Evolutionary conservation across 2,329 filamentous ascomycete species (phyloP).

Genomic region (Spiromastix sp.): DNA sequence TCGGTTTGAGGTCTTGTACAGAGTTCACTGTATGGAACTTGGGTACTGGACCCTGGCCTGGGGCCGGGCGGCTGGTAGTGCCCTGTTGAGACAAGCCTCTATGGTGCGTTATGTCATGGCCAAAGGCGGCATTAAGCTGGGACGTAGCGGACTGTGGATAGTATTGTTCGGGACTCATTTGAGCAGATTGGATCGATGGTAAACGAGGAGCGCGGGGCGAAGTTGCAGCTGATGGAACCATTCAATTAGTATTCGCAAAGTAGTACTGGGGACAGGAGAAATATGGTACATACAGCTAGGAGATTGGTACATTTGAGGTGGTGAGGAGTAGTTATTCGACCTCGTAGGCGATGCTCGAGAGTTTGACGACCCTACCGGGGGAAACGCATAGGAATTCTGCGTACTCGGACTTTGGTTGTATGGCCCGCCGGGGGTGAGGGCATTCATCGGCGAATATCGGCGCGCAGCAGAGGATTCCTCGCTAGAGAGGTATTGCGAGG

Average conservation of each 20-base stretch:
- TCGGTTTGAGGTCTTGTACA: slow-evolving; percentile 65
- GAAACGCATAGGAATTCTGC: slow-evolving; percentile 44
- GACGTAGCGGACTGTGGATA: slow-evolving; percentile 63
- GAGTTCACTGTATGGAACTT: slow-evolving; percentile 74
- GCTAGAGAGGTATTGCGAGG: slow-evolving; percentile 60
- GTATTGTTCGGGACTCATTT: slow-evolving; percentile 56
- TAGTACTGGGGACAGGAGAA: not conserved
- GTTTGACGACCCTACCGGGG: slow-evolving; percentile 37
- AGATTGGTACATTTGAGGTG: slow-evolving; percentile 48
- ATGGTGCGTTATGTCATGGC: slow-evolving; percentile 42
- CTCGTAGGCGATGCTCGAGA: slow-evolving; percentile 71
- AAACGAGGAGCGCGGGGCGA: slow-evolving; percentile 53
- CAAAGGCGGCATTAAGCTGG: slow-evolving; percentile 58
- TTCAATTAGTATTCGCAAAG: not conserved
- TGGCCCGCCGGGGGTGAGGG: slow-evolving; percentile 67
- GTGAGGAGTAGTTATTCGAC: slow-evolving; percentile 46
- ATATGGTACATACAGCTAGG: slow-evolving; percentile 30
- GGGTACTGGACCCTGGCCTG: slow-evolving; percentile 60
- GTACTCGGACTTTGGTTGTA: slow-evolving; percentile 58
- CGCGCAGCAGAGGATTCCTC: slow-evolving; percentile 76
- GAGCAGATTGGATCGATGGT: slow-evolving; percentile 61
- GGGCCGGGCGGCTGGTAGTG: slow-evolving; percentile 31
- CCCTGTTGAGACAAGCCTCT: slow-evolving; percentile 37
- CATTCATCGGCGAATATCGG: slow-evolving; percentile 94
- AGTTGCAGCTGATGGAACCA: slow-evolving; percentile 15